Evolutionary conservation across 1,284 basidiomycete genomes (phyloP).

Genomic region (Pulveroboletus sp.): DNA sequence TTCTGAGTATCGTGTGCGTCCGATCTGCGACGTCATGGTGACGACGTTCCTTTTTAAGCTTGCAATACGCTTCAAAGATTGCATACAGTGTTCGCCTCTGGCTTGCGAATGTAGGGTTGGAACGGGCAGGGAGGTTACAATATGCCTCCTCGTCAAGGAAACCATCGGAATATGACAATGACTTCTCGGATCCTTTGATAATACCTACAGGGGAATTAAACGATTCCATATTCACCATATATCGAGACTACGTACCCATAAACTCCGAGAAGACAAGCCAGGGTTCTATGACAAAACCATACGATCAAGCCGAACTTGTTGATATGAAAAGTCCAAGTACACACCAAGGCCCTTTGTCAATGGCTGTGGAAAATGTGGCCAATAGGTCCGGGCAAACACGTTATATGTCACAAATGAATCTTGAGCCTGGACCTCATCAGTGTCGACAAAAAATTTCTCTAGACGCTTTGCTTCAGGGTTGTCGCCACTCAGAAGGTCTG

Average conservation of each 20-base stretch:
- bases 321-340: not conserved
- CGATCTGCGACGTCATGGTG: constrained; percentile 67
- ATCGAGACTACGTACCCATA: constrained; percentile 45
- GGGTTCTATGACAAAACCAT: constrained; percentile 45
- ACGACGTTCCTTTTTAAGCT: constrained; percentile 37
- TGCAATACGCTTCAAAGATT: constrained; percentile 53
- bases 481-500: constrained; percentile 23
- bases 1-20: constrained; percentile 55
- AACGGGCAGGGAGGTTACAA: constrained; percentile 48
- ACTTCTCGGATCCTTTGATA: constrained; percentile 64
- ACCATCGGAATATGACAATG: constrained; percentile 39
- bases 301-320: not conserved
- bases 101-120: constrained; percentile 55
- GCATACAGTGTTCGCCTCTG: constrained; percentile 52
- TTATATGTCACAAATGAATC: constrained; percentile 48
- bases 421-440: constrained; percentile 17
- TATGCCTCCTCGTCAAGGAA: constrained; percentile 51
- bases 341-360: too few species aligned
- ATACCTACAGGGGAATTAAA: constrained; percentile 58
- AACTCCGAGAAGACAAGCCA: constrained; percentile 69
- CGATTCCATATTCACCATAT: not conserved
- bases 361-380: constrained; percentile 61
- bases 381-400: constrained; percentile 55
- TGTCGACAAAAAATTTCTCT: constrained; percentile 19
- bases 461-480: constrained; percentile 6